Evolutionary conservation across 2,329 filamentous ascomycete species (phyloP), one percentile per base, ranked within the genome.

Genomic region (Seiridium unicorne): DNA sequence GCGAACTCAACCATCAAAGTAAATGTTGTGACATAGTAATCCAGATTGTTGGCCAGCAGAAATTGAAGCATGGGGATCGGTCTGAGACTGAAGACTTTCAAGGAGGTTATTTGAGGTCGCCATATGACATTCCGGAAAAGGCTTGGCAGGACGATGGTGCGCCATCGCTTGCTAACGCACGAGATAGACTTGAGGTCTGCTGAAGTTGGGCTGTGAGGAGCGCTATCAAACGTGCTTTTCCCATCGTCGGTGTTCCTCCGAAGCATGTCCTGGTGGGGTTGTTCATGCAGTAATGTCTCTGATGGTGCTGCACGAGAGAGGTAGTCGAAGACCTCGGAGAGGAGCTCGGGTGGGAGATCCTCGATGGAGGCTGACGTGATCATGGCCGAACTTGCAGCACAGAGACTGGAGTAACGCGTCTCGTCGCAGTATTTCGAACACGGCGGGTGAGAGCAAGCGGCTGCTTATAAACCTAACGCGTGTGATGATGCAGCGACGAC

Each of bases 271-370:
- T 72, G 67, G 66, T 61, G 76, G 34, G 82, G 86, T 64, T 81
- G 78, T 56, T 84, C 76, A 59, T 81, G 77, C 31, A 87, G 71
- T 13, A 76, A 75, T 44, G 65, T 67, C 48, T 78, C 72, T 0
- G 86, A 85, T 10, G 82, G 81, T 8, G 83, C 77, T 2, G 76
- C 69, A 0, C 67, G 66, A 64, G 83, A 79, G 51, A 90, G 76
- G 66, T 80, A 81, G n/a, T 72, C 73, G 65, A 90, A 77, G 64
- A 90, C 81, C 3, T 83, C 77, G 57, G 81, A 70, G 31, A 89
- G 73, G 51, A 90, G 74, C 73, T 91, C 88, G 63, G 83, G 84
- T 2, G 87, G 88, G 26, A 90, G 78, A 31, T 36, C 36, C 36
- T 13, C 13, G 13, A 32, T 26, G 8, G 35, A 42, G 11, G 32